Evolutionary conservation across 208 protist species (phyloP), one percentile per base, ranked within the genome.

Genomic region (Wallacemonas collosoma): DNA sequence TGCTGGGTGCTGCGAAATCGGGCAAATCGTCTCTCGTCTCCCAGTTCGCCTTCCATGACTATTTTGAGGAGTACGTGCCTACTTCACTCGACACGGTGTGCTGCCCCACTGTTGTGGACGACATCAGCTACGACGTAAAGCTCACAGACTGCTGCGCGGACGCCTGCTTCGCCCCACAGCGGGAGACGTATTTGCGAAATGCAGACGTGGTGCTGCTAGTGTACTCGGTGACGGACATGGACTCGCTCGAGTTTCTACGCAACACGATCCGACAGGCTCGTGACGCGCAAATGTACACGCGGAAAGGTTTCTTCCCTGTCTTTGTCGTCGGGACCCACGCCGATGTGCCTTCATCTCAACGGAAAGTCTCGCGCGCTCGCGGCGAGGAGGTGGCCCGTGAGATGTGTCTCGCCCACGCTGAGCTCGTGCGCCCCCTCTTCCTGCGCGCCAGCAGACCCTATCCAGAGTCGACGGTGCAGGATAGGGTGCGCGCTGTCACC

Each of bases 291-390:
- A 56, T 73, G 68, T 58, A 62, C 57, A 73, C 56, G 9, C 67
- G 70, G 5, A 76, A 57, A 14, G 63, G 40, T 35, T 50, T 48
- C 70, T 62, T 90, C 17, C 85, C 78, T 14, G 71, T 88, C 57
- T 84, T 90, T 65, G 62, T 93, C 14, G 72, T 93, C 2, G 88
- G 88, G 15, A 93, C 88, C 8, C 74, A 80, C 70, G 62, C 72
- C n/a, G 78, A 83, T 50, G 17, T 67, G 4, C 54, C 67, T 8
- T 3, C 26, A 3, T 11, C 54, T 5, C 15, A 71, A 40, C 53
- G 67, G 4, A 2, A 53, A 17, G 54, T 62, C 50, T 39, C 68
- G 8, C 36, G 56, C 5, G 47, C 17, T 3, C 35, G 53, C 39
- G 66, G 39, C 14, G 55, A 53, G 1, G 54, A 73, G 54, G 56